Percentiles rank a stretch among this genome's conserved stretches.
Evolutionary conservation across 2,329 filamentous ascomycete species (phyloP).

Genomic region (Phoma sp.): DNA sequence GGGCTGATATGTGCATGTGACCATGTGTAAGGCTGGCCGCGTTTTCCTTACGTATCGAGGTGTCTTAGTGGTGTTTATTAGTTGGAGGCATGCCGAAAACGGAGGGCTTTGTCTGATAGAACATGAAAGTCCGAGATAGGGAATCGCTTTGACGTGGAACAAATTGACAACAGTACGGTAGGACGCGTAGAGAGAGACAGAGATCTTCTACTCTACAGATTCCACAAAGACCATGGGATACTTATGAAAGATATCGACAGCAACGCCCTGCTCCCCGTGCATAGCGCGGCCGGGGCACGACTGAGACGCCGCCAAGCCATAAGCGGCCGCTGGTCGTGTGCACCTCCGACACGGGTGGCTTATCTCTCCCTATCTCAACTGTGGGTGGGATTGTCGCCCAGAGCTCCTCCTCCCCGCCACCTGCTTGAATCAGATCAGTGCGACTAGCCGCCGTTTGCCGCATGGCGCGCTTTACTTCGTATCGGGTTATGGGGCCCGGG

Average conservation of each 20-base stretch:
- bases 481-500: conserved; percentile 36
- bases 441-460: conserved; percentile 22
- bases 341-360: not conserved
- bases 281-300: not conserved
- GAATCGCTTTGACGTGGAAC: no score
- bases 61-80: conserved; percentile 32
- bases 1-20: conserved; percentile 5
- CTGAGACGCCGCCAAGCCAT: conserved; percentile 24
- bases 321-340: conserved; percentile 32
- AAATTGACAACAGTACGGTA: no score
- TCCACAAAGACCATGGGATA: no score
- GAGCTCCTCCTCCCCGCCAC: conserved; percentile 19
- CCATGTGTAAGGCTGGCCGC: not conserved
- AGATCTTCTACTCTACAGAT: no score
- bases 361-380: conserved; percentile 16
- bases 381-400: conserved; percentile 10
- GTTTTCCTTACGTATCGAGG: conserved; percentile 35
- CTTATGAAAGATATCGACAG: no score
- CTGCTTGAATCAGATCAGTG: conserved; percentile 23
- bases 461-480: conserved; percentile 21
- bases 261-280: no score
- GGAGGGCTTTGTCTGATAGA: conserved; percentile 12
- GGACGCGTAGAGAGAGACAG: no score
- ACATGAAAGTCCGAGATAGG: no score
- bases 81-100: conserved; percentile 26